phyloP scores from a whole-genome alignment of 2,329 filamentous ascomycete genomes.

The Cryphonectria nitschkei region DNA sequence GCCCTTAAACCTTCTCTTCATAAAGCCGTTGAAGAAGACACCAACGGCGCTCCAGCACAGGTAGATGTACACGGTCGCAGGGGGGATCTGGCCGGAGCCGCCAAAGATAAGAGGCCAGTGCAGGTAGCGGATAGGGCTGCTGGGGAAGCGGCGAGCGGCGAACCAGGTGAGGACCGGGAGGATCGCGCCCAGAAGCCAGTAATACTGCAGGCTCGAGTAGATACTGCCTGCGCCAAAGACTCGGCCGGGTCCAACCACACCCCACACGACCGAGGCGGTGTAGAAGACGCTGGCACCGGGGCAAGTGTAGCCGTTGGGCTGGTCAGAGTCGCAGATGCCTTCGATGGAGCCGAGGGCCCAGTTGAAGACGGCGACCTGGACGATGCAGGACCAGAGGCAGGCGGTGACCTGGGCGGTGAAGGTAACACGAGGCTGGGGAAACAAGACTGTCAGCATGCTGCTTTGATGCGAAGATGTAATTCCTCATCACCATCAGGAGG shows the following conservation, averaged over 20 bases:
- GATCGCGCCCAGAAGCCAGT: conserved; percentile 37
- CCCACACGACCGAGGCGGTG: conserved; percentile 45
- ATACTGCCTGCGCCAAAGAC: conserved; percentile 39
- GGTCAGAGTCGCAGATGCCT: conserved; percentile 45
- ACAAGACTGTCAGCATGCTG: neutral
- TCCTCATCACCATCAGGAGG: neutral
- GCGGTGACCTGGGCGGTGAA: conserved; percentile 26
- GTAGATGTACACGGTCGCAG: conserved; percentile 54
- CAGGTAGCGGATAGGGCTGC: conserved; percentile 34
- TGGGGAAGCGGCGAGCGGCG: conserved; percentile 31
- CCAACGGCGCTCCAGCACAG: conserved; percentile 51
- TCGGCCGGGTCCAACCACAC: conserved; percentile 41
- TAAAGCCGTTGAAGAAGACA: conserved; percentile 54
- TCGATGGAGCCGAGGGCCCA: conserved; percentile 47
- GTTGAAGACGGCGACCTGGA: conserved; percentile 49
- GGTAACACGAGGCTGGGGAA: conserved; percentile 40
- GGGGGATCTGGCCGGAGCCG: conserved; percentile 35
- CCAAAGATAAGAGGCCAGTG: conserved; percentile 40
- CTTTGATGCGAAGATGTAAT: neutral
- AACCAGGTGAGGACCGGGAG: conserved; percentile 36
- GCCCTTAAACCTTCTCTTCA: conserved; percentile 49
- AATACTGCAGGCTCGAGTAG: conserved; percentile 37
- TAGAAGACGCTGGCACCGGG: conserved; percentile 41
- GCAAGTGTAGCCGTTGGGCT: conserved; percentile 39
- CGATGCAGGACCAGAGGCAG: conserved; percentile 40